Base-by-base conservation (phyloP, 1,284 basidiomycete species). In the Exobasidium rhododendri region DNA sequence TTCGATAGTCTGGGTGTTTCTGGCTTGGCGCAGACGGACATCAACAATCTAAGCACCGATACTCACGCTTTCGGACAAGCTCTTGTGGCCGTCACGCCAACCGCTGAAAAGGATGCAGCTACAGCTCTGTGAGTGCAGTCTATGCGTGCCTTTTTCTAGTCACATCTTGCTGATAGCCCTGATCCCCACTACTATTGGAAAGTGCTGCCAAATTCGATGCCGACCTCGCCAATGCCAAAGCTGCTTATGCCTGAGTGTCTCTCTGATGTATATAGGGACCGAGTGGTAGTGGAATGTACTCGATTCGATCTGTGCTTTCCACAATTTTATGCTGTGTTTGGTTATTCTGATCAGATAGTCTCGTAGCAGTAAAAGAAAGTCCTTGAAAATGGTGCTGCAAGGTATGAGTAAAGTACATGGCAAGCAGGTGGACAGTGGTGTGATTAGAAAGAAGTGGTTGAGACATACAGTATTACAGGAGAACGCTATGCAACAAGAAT, bases 1-100 rank as follows among this genome's bases (percentile, higher is more conserved):
- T 60, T 63, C 51, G 46, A 63, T 26, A 22, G 26, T 29, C 47
- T 63, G 28, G 58, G 57, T 30, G 58, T 63, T 14, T 24, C 58
- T 24, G 57, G 57, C 28, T 47, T 63, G 31, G 58, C 62, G 40
- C 49, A 60, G 46, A 32, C 24, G 1, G 58, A 59, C 28, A 20
- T 55, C 22, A 53, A 59, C 35, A 59, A 43, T 59, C 22, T 63
- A n/a, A 28, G 30, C 32, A 40, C 49, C 2, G 59, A 62, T 29
- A 54, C 50, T 7, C 7, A 59, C 46, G 47, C 58, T 22, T 63
- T 59, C 35, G 57, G 35, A 28, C 32, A 30, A n/a, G 57, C 62
- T 20, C 57, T 63, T 3, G 44, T 63, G 20, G 24, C 20, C 20
- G 54, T 53, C 51, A 43, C 62, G 6, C 62, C 62, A 20, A 49